These are phyloP conservation scores for Tricholoma flavovirens DNA, from an alignment of 768 basidiomycete species.

Conservation along the genomic window DNA sequence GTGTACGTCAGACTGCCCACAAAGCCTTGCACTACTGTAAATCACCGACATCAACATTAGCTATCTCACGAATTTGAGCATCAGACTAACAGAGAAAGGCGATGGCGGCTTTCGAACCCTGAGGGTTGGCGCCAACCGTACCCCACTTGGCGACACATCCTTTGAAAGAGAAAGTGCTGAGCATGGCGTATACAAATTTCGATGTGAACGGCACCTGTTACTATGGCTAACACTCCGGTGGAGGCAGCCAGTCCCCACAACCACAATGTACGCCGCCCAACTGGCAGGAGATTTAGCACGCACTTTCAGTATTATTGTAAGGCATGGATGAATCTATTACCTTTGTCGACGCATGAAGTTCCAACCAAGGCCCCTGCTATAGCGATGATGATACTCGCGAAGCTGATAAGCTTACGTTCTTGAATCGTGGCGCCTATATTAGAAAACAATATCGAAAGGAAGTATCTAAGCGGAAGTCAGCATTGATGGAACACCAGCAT, in stretches of 20 bases:
- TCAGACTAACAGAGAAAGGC: constrained; percentile 38
- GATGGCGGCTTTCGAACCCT: constrained; percentile 38
- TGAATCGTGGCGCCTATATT: constrained; percentile 35
- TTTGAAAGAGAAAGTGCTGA: constrained; percentile 5
- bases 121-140: constrained; percentile 27
- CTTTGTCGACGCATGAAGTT: constrained; percentile 35
- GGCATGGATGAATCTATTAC: constrained; percentile 10
- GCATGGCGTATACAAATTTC: background rate
- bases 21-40: constrained; percentile 45
- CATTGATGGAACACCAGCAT: background rate
- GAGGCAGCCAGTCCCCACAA: constrained; percentile 41
- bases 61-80: background rate
- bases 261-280: constrained; percentile 41
- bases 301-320: background rate
- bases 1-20: constrained; percentile 52
- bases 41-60: constrained; percentile 16
- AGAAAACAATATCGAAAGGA: constrained; percentile 36
- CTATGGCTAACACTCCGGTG: constrained; percentile 33
- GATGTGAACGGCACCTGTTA: constrained; percentile 25
- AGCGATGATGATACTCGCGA: constrained; percentile 37
- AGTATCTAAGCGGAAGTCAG: constrained; percentile 25
- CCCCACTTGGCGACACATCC: constrained; percentile 39
- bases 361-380: constrained; percentile 37
- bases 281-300: constrained; percentile 13
- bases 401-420: constrained; percentile 34